Base-by-base conservation (phyloP, 768 basidiomycete genomes). In the Mycena galopus region DNA sequence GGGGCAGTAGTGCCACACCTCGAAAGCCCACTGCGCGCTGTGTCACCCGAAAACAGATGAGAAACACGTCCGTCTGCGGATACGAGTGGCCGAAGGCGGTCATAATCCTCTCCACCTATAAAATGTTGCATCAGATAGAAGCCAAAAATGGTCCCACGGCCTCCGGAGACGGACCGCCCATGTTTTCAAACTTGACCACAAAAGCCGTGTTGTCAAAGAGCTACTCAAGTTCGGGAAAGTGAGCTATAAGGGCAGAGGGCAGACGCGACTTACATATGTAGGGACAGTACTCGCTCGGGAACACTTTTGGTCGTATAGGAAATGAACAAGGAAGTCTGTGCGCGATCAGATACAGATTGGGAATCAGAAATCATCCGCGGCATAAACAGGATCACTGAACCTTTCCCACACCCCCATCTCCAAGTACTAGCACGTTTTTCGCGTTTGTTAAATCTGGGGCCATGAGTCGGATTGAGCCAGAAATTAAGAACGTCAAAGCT, bases 1-100 rank as follows among this genome's bases (percentile, higher is more conserved):
- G 19, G 98, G 97, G 88, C 97, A 99, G 80, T 99, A 98, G 82
- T 99, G 97, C 81, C 96, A 96, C 64, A 99, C 97, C 86, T 99
- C 98, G 5, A 97, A 98, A 89, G 98, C 98, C 97, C 97, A 99
- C 83, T 99, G 98, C 97, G 5, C 97, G 98, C 17, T 94, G 96
- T 39, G 97, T 98, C 77, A 99, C 98, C 80, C 95, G 96, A 88
- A 99, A 99, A 82, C 39, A 39, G 39, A 39, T 39, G 39, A 39
- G 39, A 16, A 39, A 39, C 17, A 39, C 39, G 39, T 39, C 39
- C 14, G 39, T 39, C 39, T 39, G 9, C 39, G 39, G 39, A 14
- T 39, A 39, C 17, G 39, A 39, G 39, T 16, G 39, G 39, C 4
- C 39, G 39, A 16, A 39, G 39, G 39, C 39, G 39, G 39, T 99